Percentiles rank a stretch among this genome's conserved stretches.
Evolutionary conservation across 495 filamentous ascomycete species (phyloP).

Genomic region (Cenococcum geophilum): DNA sequence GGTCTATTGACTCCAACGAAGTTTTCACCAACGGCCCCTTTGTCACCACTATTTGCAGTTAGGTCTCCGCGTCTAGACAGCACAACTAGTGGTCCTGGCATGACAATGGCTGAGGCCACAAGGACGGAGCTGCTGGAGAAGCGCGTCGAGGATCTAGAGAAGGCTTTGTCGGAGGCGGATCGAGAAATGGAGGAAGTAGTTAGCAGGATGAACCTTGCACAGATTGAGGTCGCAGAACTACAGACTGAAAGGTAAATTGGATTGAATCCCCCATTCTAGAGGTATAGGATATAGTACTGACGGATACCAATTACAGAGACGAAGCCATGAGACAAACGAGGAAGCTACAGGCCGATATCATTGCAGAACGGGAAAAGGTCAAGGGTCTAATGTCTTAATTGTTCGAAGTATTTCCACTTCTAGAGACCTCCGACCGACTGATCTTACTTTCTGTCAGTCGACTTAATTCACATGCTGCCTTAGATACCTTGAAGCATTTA

Average conservation of each 20-base stretch:
- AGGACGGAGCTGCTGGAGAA: conserved; percentile 68
- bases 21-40: conserved; percentile 46
- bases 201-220: conserved; percentile 81
- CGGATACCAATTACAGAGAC: conserved; percentile 49
- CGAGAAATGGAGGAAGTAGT: conserved; percentile 92
- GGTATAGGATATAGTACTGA: conserved; percentile 32
- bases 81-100: conserved; percentile 52
- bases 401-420: not conserved
- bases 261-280: not conserved
- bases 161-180: conserved; percentile 73
- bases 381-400: conserved; percentile 35
- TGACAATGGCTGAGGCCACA: conserved; percentile 55
- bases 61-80: conserved; percentile 54
- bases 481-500: not conserved
- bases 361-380: conserved; percentile 53
- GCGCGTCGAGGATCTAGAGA: conserved; percentile 71
- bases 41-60: conserved; percentile 57
- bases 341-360: conserved; percentile 61
- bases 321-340: conserved; percentile 78
- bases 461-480: not conserved
- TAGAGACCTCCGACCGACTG: not conserved
- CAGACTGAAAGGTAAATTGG: conserved; percentile 72
- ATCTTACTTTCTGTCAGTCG: not conserved
- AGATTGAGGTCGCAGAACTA: conserved; percentile 88
- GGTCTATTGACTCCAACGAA: conserved; percentile 25